Base-by-base conservation (phyloP, 495 filamentous ascomycete species). In the Daldinia decipiens region DNA sequence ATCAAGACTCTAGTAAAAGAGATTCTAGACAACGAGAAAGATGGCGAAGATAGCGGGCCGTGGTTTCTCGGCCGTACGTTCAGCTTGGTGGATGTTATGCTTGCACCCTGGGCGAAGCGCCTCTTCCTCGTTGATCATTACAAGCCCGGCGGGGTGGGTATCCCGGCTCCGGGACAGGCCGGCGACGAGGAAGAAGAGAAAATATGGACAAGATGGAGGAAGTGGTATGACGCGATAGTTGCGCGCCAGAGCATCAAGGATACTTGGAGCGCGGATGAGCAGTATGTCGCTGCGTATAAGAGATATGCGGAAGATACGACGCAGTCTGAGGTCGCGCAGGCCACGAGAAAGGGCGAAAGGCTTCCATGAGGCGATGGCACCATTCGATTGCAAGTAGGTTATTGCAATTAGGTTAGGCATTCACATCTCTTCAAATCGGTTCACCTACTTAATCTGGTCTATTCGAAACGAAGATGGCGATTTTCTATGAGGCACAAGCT, bases 271-370 rank as follows among this genome's bases (percentile, higher is more conserved):
- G 85, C 87, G 19, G 86, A 78, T 45, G 85, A 88, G 55, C 77
- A 87, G 73, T 91, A 90, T 72, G 72, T 88, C 56, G 83, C 82
- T 2, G 89, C 89, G 56, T 93, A 92, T 75, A 83, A 87, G 76
- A 79, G 88, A 59, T 93, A 93, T 83, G 90, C 89, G 13, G 88
- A 92, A 54, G 85, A 92, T 78, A 87, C 82, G n/a, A 90, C 90
- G 50, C 86, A 90, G 78, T 89, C 87, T 56, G 87, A 92, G 77
- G 78, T 91, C 59, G 90, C 86, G 19, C 88, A 91, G 80, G 90
- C 89, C 29, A 91, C 86, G 11, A 82, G 89, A 73, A 79, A 82
- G 68, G 90, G 89, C 7, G 83, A 80, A 64, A 85, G 81, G 17
- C 84, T 92, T 64, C 89, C 90, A 4, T 91, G 71, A 83, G 54